Evolutionary conservation across 208 protist genomes (phyloP).

Genomic region (Wallacemonas sp.): DNA sequence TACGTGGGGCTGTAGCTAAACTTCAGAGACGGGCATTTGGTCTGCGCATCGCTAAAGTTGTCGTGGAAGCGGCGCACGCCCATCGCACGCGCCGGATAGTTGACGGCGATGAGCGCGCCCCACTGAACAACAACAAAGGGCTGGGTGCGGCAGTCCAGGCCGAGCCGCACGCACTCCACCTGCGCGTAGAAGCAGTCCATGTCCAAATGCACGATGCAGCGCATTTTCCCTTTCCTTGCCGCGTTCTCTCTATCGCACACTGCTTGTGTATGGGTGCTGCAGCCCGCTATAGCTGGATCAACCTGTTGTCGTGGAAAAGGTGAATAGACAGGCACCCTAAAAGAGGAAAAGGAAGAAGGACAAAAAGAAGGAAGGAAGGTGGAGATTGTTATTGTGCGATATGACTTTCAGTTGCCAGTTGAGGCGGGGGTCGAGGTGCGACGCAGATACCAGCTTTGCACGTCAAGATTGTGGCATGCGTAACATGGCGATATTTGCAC

Average conservation of each 20-base stretch:
- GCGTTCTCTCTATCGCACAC: neutral
- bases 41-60: constrained; percentile 39
- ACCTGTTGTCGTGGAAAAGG: too few species aligned
- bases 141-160: constrained; percentile 66
- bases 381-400: too few species aligned
- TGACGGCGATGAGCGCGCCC: constrained; percentile 85
- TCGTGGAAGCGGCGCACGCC: constrained; percentile 73
- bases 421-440: too few species aligned
- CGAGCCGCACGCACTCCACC: constrained; percentile 83
- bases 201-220: constrained; percentile 87
- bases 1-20: constrained; percentile 55
- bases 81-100: constrained; percentile 76
- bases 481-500: too few species aligned
- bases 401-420: too few species aligned
- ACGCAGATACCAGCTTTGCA: too few species aligned
- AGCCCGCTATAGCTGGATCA: too few species aligned
- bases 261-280: neutral
- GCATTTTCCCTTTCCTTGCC: constrained; percentile 1
- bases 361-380: too few species aligned
- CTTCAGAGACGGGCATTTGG: constrained; percentile 53
- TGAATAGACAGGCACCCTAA: too few species aligned
- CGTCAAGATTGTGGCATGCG: too few species aligned
- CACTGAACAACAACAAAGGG: constrained; percentile 78
- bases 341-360: too few species aligned
- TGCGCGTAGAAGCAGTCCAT: constrained; percentile 95